These are phyloP conservation scores for Pichia sp. DNA, from an alignment of 1,139 yeast species.

Conservation along the genomic window DNA sequence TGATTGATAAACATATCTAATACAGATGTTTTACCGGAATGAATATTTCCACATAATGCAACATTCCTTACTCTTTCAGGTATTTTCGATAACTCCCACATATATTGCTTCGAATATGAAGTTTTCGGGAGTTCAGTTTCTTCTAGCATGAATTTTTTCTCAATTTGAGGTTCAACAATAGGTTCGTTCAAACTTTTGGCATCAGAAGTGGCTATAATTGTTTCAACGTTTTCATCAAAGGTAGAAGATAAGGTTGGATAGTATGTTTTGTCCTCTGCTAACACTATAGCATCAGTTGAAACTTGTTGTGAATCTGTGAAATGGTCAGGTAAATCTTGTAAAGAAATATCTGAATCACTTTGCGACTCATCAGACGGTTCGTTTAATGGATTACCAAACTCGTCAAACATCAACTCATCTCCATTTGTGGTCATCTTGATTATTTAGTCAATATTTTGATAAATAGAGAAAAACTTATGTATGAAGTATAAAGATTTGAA, in stretches of 20 bases:
- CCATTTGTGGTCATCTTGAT: slow-evolving; percentile 33
- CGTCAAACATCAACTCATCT: slow-evolving; percentile 49
- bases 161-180: slow-evolving; percentile 50
- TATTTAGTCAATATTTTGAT: background rate
- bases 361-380: slow-evolving; percentile 27
- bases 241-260: slow-evolving; percentile 39
- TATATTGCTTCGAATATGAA: slow-evolving; percentile 56
- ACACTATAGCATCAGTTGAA: slow-evolving; percentile 25
- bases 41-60: slow-evolving; percentile 75
- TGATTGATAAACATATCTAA: slow-evolving; percentile 62
- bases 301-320: slow-evolving; percentile 14
- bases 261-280: slow-evolving; percentile 41
- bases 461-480: too few relatives aligned
- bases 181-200: slow-evolving; percentile 55
- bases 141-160: slow-evolving; percentile 44
- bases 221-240: slow-evolving; percentile 58
- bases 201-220: slow-evolving; percentile 52
- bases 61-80: slow-evolving; percentile 72
- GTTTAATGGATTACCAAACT: slow-evolving; percentile 74
- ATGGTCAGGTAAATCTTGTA: slow-evolving; percentile 10
- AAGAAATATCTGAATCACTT: slow-evolving; percentile 13
- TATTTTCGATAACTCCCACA: slow-evolving; percentile 31
- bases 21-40: slow-evolving; percentile 84
- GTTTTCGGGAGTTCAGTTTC: slow-evolving; percentile 51
- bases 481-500: too few relatives aligned